Evolutionary conservation across 306 rosid species (phyloP).

Genomic region (Macrotyloma uniflorum): DNA sequence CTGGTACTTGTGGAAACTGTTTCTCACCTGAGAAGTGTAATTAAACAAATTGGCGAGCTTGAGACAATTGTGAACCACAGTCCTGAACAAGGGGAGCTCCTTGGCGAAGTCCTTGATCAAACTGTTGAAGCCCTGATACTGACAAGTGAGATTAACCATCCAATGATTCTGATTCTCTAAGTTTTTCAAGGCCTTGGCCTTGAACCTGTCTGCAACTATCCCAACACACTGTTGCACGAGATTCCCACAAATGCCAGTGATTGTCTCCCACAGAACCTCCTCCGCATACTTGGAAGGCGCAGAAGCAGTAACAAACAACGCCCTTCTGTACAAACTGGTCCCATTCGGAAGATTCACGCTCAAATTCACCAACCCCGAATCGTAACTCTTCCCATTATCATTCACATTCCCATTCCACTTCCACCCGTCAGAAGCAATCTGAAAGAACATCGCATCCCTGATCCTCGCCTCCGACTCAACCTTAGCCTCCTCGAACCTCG

Average conservation of each 20-base stretch:
- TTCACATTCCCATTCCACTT: conserved; percentile 47
- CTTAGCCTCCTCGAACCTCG: conserved; percentile 70
- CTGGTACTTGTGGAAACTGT: conserved; percentile 73
- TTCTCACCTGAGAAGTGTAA: conserved; percentile 64
- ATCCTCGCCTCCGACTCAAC: conserved; percentile 80
- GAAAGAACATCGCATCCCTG: conserved; percentile 92
- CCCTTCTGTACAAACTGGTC: conserved; percentile 80
- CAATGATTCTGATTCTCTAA: conserved; percentile 84
- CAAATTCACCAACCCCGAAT: conserved; percentile 62
- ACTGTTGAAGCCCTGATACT: conserved; percentile 69
- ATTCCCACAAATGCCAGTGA: conserved; percentile 83
- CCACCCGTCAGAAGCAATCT: conserved; percentile 87
- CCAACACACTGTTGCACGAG: conserved; percentile 83
- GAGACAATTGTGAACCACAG: conserved; percentile 62
- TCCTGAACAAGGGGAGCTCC: conserved; percentile 69
- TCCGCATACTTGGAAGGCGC: conserved; percentile 82
- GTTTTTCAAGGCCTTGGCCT: conserved; percentile 73
- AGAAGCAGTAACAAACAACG: conserved; percentile 68
- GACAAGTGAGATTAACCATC: conserved; percentile 97
- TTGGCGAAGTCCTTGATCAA: conserved; percentile 73
- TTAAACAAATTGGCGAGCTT: conserved; percentile 77
- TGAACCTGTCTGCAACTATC: conserved; percentile 88
- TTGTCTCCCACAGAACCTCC: conserved; percentile 86
- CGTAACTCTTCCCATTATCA: conserved; percentile 48
- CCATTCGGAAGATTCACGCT: conserved; percentile 90